Conservation (phyloP, 345 rosid genomes). For the Noccaea caerulescens region DNA sequence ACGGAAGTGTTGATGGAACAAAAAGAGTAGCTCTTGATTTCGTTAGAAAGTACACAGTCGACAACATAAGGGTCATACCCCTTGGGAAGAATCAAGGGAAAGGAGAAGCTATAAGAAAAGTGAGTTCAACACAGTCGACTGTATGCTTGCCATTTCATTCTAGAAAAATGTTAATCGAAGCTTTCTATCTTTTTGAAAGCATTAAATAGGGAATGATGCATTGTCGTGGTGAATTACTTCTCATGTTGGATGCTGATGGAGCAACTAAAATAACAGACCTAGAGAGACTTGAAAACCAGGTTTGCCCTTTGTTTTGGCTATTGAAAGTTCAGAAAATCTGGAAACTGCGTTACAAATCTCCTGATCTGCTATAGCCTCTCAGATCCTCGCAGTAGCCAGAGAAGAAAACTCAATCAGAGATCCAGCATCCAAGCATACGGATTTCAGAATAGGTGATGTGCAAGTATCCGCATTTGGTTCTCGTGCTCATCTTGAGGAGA, state of each 20-base stretch:
- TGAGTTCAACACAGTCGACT: slow-evolving; percentile 56
- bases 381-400: slow-evolving; percentile 81
- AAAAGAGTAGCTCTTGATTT: slow-evolving; percentile 81
- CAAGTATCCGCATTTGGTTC: slow-evolving; percentile 92
- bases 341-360: slow-evolving; percentile 24
- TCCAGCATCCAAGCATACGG: slow-evolving; percentile 47
- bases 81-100: slow-evolving; percentile 96
- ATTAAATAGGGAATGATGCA: slow-evolving; percentile 99
- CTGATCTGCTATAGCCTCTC: slow-evolving; percentile 50
- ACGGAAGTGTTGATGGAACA: slow-evolving; percentile 93
- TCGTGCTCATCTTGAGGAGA: slow-evolving; percentile 98
- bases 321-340: not conserved
- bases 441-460: slow-evolving; percentile 64
- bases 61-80: slow-evolving; percentile 78
- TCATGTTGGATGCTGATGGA: slow-evolving; percentile 99
- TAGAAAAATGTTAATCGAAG: slow-evolving; percentile 52
- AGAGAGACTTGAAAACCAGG: slow-evolving; percentile 97
- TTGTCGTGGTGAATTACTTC: slow-evolving; percentile 93
- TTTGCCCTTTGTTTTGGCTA: slow-evolving; percentile 41
- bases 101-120: slow-evolving; percentile 99
- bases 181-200: slow-evolving; percentile 75
- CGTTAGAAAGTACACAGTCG: slow-evolving; percentile 72
- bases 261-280: slow-evolving; percentile 94
- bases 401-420: slow-evolving; percentile 56
- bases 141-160: slow-evolving; percentile 16